Base-by-base conservation (phyloP, 2,329 filamentous ascomycete species). In the Fusarium devonianum region DNA sequence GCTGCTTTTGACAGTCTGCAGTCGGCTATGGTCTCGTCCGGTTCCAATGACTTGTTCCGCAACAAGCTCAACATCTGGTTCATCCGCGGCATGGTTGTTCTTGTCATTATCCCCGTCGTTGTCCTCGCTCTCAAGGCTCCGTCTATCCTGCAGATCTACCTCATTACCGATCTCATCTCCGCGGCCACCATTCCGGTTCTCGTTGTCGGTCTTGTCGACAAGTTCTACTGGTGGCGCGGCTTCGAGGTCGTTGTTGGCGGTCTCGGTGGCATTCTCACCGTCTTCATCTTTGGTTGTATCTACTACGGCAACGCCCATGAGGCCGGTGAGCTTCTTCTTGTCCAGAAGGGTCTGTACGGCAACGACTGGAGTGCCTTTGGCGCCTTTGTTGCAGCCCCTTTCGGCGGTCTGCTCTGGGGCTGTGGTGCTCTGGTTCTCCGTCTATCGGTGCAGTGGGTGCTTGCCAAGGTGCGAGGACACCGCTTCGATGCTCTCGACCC, bases 331-430 rank as follows among this genome's bases (percentile, higher is more conserved):
- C 80, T 94, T 45, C 80, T 94, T 38, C 75, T 93, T 18, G 73
- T 94, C 10, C 79, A 90, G 67, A 78, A 86, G 58, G 90, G 90
- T 1, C 76, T 94, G 14, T 94, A 92, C 70, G 82, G 78, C 1
- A 79, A 85, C 36, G 89, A 93, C 69, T 94, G 90, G 90, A 87
- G 84, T 55, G 88, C 82, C 2, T 94, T 94, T 69, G 90, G 89
- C 62, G 89, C 89, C 4, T 94, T 93, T 64, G 86, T 93, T 4
- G 88, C 87, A 8, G 89, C 90, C 0, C 90, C 90, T 0, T 72
- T 92, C 2, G 90, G 90, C 1, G 88, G 88, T 16, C 65, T 93
- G 13, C 71, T 92, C 23, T 92, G 87, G 81, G 88, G 84, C 1
- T 79, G 85, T 30, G 80, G 76, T 2, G 88, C 87, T 5, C 78